Percentiles rank a stretch among this genome's conserved stretches.
Conservation (phyloP, 2,329 filamentous ascomycete genomes). For the Westerdykella ornata region DNA sequence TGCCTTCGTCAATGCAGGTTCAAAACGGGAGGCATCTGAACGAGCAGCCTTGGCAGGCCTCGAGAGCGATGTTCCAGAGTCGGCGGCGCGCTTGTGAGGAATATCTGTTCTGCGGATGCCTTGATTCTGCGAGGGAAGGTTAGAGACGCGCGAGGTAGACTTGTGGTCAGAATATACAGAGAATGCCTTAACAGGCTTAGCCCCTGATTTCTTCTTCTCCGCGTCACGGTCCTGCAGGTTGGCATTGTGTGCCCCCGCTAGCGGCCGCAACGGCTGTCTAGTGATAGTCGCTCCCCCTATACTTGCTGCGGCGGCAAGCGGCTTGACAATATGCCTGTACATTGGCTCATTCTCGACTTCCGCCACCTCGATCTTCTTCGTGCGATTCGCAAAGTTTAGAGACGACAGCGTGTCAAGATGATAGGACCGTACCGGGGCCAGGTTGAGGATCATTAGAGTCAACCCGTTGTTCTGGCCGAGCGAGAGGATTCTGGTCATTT, state of each 20-base stretch:
- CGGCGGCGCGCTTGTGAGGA: slow-evolving; percentile 41
- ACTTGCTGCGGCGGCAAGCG: slow-evolving; percentile 32
- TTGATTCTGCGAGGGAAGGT: slow-evolving; percentile 29
- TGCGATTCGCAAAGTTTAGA: slow-evolving; percentile 87
- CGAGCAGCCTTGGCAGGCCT: slow-evolving; percentile 39
- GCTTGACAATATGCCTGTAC: slow-evolving; percentile 47
- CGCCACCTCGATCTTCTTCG: slow-evolving; percentile 91
- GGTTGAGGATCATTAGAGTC: slow-evolving; percentile 93
- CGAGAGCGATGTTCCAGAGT: slow-evolving; percentile 30
- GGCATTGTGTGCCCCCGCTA: slow-evolving; percentile 69
- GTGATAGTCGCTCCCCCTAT: slow-evolving; percentile 38
- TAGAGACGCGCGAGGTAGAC: slow-evolving; percentile 22
- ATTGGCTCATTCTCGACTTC: slow-evolving; percentile 95
- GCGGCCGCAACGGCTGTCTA: slow-evolving; percentile 71
- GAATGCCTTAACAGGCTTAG: slow-evolving; percentile 76
- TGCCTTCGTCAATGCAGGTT: slow-evolving; percentile 47
- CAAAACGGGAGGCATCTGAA: slow-evolving; percentile 28
- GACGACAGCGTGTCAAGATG: slow-evolving; percentile 91
- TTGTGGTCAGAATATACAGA: slow-evolving; percentile 70
- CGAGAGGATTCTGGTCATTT: slow-evolving; percentile 93
- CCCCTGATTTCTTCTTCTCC: slow-evolving; percentile 45
- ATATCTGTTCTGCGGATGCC: slow-evolving; percentile 32
- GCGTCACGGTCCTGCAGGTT: slow-evolving; percentile 54
- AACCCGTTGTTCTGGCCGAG: slow-evolving; percentile 92
- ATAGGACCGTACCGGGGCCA: slow-evolving; percentile 85